phyloP scores from a whole-genome alignment of 768 basidiomycete genomes.

The Suillus lakei region DNA sequence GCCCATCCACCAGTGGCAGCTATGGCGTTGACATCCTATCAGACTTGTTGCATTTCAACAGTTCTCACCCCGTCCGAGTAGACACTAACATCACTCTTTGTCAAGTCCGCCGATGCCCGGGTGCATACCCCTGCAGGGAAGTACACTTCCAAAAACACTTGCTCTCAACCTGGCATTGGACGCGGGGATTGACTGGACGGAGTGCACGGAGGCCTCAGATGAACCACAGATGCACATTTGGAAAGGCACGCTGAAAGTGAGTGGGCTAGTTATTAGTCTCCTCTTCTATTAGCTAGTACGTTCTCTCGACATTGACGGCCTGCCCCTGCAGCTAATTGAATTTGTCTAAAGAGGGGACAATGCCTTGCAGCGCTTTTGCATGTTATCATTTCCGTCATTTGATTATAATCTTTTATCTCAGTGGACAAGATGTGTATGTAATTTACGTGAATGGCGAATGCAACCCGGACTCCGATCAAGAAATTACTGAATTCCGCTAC shows the following conservation, averaged over 20 bases:
- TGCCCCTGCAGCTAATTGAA: neutral
- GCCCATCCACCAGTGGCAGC: conserved; percentile 49
- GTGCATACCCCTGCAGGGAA: conserved; percentile 68
- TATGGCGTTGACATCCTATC: conserved; percentile 71
- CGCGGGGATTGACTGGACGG: conserved; percentile 53
- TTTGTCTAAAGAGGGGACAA: neutral
- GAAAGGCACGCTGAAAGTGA: conserved; percentile 52
- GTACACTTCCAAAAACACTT: conserved; percentile 59
- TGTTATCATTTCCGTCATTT: neutral
- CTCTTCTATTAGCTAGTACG: neutral
- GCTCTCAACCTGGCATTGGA: conserved; percentile 45
- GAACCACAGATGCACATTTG: conserved; percentile 42
- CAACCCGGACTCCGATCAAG: neutral
- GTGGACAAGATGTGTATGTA: neutral
- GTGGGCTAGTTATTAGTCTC: conserved; percentile 44
- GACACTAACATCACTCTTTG: conserved; percentile 55
- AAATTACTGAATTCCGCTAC: neutral
- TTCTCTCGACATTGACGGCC: neutral
- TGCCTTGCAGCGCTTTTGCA: neutral
- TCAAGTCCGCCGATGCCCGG: conserved; percentile 42
- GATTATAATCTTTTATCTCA: neutral
- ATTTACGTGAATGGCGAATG: conserved; percentile 2
- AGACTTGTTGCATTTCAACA: conserved; percentile 72
- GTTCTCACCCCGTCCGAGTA: conserved; percentile 61
- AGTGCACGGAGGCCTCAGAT: conserved; percentile 32